A percentile compares a stretch with the other conserved stretches of the same genome.
These are phyloP conservation scores for Peterozyma xylosa DNA, from an alignment of 805 yeast species.

Conservation along the genomic window DNA sequence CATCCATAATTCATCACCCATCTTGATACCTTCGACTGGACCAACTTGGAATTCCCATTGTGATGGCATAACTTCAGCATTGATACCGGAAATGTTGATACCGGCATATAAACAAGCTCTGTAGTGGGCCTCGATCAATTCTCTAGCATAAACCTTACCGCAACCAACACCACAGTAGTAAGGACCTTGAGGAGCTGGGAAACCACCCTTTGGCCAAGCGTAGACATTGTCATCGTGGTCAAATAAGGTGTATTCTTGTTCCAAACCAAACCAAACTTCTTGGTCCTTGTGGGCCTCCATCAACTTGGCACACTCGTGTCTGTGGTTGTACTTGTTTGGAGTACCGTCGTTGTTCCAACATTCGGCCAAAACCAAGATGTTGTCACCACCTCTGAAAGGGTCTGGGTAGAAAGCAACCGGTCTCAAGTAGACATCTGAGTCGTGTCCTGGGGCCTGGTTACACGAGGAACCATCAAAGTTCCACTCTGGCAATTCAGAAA, in stretches of 20 bases:
- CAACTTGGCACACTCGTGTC: slow-evolving; percentile 93
- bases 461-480: slow-evolving; percentile 99
- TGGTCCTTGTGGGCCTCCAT: slow-evolving; percentile 86
- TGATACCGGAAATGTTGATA: slow-evolving; percentile 86
- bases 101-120: slow-evolving; percentile 96
- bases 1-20: slow-evolving; percentile 98
- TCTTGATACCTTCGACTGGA: slow-evolving; percentile 88
- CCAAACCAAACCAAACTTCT: slow-evolving; percentile 95
- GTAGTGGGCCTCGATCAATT: slow-evolving; percentile 98
- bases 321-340: slow-evolving; percentile 97
- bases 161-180: slow-evolving; percentile 99
- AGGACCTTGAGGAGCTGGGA: slow-evolving; percentile 99
- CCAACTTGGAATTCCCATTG: slow-evolving; percentile 99
- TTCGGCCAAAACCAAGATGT: slow-evolving; percentile 90
- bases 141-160: slow-evolving; percentile 97
- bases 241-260: slow-evolving; percentile 96
- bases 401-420: slow-evolving; percentile 95
- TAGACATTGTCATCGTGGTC: slow-evolving; percentile 85
- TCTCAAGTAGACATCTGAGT: slow-evolving; percentile 90
- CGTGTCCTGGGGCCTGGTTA: slow-evolving; percentile 96
- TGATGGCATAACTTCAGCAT: slow-evolving; percentile 99
- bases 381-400: slow-evolving; percentile 97
- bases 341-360: slow-evolving; percentile 99
- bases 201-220: slow-evolving; percentile 99
- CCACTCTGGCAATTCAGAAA: slow-evolving; percentile 96